Base-by-base conservation (phyloP, 129 eudicot species). In the Escallonia rubra region DNA sequence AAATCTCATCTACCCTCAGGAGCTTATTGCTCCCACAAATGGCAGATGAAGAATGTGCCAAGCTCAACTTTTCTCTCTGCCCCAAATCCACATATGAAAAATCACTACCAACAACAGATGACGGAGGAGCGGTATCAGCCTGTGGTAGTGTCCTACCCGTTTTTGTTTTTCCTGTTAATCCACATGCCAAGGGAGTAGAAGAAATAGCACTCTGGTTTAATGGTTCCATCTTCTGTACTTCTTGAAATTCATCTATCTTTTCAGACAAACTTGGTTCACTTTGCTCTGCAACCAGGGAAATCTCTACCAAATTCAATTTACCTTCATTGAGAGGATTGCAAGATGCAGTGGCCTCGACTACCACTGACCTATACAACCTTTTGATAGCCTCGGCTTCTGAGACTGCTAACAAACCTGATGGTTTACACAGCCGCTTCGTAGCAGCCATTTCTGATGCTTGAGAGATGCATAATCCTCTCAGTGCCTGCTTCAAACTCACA, bases 401-500 rank as follows among this genome's bases (percentile, higher is more conserved):
- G 34, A 67, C 16, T 51, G 73, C 71, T 15, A 88, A 73, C 10
- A 69, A 54, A 63, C 77, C 67, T 69, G 79, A 41, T 40, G 76
- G 73, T 70, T 84, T 91, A 59, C 86, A 70, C 50, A 74, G 61
- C 72, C 89, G 79, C 74, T 83, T 91, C 69, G 78, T 74, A 39
- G 95, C 95, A 75, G 98, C 98, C 86, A 88, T 77, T 56, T 92
- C 98, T 14, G 98, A 83, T 52, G 98, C 98, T 63, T 92, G 96
- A 61, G 96, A 88, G 53, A 92, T 88, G 84, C 87, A 86, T 72
- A 92, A 84, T 66, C 98, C 95, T 76, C 96, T 80, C 12, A 92
- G 54, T n/a, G 98, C 98, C 76, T 92, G 98, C 79, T 92, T 92
- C 59, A 92, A 70, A 66, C 76, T 91, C 38, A 72, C 81, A 7